Evolutionary conservation across 2,329 filamentous ascomycete species (phyloP).

Genomic region (Colletotrichum endophyticum): DNA sequence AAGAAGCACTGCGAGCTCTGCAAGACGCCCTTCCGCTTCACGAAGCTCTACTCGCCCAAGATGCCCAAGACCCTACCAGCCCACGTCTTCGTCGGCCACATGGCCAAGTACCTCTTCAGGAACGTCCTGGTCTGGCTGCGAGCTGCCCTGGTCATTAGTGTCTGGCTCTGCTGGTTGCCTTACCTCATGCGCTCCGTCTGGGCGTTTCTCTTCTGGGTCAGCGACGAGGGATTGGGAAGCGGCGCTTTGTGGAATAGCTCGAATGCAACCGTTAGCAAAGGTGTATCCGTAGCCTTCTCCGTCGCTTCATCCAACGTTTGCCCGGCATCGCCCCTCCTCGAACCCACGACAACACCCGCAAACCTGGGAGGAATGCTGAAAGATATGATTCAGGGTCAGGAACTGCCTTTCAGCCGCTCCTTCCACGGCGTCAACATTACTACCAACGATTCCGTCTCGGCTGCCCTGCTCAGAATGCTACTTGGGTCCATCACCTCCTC

Average conservation of each 20-base stretch:
- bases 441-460: slow-evolving; percentile 35
- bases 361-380: slow-evolving; percentile 38
- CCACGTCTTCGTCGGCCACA: slow-evolving; percentile 80
- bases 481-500: slow-evolving; percentile 28
- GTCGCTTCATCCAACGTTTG: slow-evolving; percentile 31
- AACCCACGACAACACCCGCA: slow-evolving; percentile 27
- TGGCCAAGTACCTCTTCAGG: slow-evolving; percentile 73
- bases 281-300: slow-evolving; percentile 14
- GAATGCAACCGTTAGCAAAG: slow-evolving; percentile 11
- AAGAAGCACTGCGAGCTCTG: slow-evolving; percentile 99
- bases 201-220: slow-evolving; percentile 94
- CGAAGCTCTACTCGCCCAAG: slow-evolving; percentile 92
- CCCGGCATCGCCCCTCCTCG: slow-evolving; percentile 38
- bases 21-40: slow-evolving; percentile 98
- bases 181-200: slow-evolving; percentile 91
- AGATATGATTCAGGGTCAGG: slow-evolving; percentile 30
- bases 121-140: slow-evolving; percentile 81
- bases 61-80: slow-evolving; percentile 88
- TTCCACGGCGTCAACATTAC: slow-evolving; percentile 36
- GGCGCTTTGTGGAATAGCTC: slow-evolving; percentile 24
- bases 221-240: slow-evolving; percentile 71
- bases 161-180: slow-evolving; percentile 90
- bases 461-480: slow-evolving; percentile 32
- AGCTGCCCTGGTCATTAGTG: slow-evolving; percentile 76
- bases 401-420: slow-evolving; percentile 29